Conservation (phyloP, 2,329 filamentous ascomycete genomes). For the Monosporascus sp. region DNA sequence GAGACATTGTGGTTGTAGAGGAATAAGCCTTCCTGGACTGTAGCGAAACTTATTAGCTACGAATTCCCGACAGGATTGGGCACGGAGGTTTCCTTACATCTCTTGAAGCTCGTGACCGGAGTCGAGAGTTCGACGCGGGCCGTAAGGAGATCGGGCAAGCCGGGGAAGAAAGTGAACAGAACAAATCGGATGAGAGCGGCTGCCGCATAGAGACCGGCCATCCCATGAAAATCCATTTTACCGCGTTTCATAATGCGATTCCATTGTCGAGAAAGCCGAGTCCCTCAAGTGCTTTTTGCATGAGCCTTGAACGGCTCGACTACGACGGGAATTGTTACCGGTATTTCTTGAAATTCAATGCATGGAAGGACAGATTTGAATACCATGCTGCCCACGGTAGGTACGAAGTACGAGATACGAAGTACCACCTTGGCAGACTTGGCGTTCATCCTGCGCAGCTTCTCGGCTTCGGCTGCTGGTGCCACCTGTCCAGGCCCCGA, state of each 20-base stretch:
- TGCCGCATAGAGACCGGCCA: slow-evolving; percentile 65
- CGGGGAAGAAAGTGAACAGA: slow-evolving; percentile 76
- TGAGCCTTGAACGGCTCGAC: too few relatives aligned
- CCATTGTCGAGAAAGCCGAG: slow-evolving; percentile 21
- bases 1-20: slow-evolving; percentile 95
- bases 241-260: slow-evolving; percentile 25
- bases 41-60: not conserved
- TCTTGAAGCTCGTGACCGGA: slow-evolving; percentile 95
- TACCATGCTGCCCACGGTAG: not conserved
- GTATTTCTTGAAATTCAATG: too few relatives aligned
- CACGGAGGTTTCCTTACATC: slow-evolving; percentile 55
- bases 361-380: not conserved
- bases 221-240: slow-evolving; percentile 33
- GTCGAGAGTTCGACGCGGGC: slow-evolving; percentile 95
- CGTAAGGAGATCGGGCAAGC: slow-evolving; percentile 77
- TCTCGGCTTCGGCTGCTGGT: too few relatives aligned
- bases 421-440: too few relatives aligned
- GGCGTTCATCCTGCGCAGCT: too few relatives aligned
- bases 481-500: too few relatives aligned
- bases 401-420: not conserved
- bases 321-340: too few relatives aligned
- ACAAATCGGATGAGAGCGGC: slow-evolving; percentile 76
- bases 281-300: not conserved
- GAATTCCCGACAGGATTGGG: too few relatives aligned
- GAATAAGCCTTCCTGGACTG: slow-evolving; percentile 94